These are phyloP conservation scores for Mercurialis annua DNA, from an alignment of 345 rosid genomes.

Conservation along the genomic window DNA sequence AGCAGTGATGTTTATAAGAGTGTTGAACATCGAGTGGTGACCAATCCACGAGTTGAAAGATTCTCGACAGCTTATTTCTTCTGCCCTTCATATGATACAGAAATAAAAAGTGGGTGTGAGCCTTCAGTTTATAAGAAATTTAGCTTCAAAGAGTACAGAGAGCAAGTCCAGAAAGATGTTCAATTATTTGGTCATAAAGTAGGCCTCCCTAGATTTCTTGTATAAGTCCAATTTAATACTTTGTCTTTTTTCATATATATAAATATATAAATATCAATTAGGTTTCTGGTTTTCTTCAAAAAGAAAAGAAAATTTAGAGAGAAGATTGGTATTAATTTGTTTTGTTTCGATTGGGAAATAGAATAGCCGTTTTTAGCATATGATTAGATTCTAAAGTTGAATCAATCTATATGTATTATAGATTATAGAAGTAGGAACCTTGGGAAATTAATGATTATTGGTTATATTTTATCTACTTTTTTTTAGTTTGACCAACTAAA, in stretches of 20 bases:
- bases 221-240: slow-evolving; percentile 16
- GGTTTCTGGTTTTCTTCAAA: not conserved
- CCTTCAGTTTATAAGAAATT: slow-evolving; percentile 56
- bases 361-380: not conserved
- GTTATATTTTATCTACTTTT: no score
- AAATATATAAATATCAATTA: not conserved
- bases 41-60: slow-evolving; percentile 67
- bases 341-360: not conserved
- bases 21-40: slow-evolving; percentile 72
- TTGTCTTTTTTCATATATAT: not conserved
- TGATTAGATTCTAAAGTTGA: not conserved
- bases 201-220: slow-evolving; percentile 77
- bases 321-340: not conserved
- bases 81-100: slow-evolving; percentile 74
- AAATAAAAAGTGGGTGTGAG: slow-evolving; percentile 48
- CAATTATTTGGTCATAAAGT: slow-evolving; percentile 65
- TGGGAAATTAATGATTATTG: no score
- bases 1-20: slow-evolving; percentile 87
- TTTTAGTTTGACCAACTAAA: no score
- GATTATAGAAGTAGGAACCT: no score
- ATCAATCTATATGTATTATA: no score
- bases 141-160: slow-evolving; percentile 68
- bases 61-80: slow-evolving; percentile 89
- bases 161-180: slow-evolving; percentile 81
- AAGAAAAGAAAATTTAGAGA: not conserved